Base-by-base conservation (phyloP, 805 yeast genomes). In the Candida piceae region DNA sequence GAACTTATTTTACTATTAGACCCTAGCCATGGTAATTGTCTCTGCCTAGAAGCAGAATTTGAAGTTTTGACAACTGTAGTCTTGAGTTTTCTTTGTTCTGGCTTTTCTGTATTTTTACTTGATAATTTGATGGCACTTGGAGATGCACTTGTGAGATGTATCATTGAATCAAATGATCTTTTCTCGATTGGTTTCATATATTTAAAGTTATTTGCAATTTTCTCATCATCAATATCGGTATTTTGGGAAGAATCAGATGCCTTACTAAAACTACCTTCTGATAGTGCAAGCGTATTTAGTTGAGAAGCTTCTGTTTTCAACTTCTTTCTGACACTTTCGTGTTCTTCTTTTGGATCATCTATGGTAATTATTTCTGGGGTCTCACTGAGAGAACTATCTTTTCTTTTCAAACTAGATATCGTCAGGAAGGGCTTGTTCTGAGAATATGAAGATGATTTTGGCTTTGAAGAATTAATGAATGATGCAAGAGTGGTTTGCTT, bases 141-240 rank as follows among this genome's bases (percentile, higher is more conserved):
- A 4, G 34, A 12, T 7, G 32, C 33, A 30, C 4, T 25, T 12
- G 28, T 19, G 7, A 12, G 12, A 13, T 5, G n/a, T 29, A 23
- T 8, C 16, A n/a, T 21, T 13, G 22, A 19, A 10, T 13, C 41
- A 26, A 46, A 41, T 9, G 34, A 24, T 16, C 45, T 31, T 13
- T 32, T 38, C 24, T 40, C 43, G 4, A 52, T 40, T 4, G 57
- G 54, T 30, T 39, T 48, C 38, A 44, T 42, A 29, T 51, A 52
- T 34, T 51, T 52, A 31, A 52, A 49, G 29, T 49, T 50, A 12
- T 34, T 26, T 4, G 36, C 13, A 9, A 18, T 11, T 17, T 15
- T 13, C 12, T 5, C 20, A 7, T 23, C 9, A 4, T 18, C 20
- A 10, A 22, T n/a, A 18, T 28, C 13, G 7, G 24, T 7, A 9